phyloP scores from a whole-genome alignment of 495 filamentous ascomycete genomes.

The Aspergillus sparsus region DNA sequence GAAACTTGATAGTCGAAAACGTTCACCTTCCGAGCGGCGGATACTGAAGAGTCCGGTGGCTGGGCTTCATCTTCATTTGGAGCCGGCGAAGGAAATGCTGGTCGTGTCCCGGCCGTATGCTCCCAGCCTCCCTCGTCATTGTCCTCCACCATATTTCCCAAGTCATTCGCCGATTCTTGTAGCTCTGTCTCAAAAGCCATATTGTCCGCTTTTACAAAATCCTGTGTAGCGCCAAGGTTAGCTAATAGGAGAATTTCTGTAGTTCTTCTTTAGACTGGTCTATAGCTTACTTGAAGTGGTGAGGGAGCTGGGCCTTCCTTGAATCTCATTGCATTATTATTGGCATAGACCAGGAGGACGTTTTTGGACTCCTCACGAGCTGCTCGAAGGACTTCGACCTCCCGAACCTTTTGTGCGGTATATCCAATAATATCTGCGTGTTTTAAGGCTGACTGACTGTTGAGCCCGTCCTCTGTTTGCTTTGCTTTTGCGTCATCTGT shows the following conservation, averaged over 20 bases:
- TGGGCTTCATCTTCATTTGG: constrained; percentile 8
- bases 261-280: neutral
- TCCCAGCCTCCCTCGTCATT: constrained; percentile 6
- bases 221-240: constrained; percentile 30
- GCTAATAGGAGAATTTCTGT: neutral
- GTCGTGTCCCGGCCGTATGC: constrained; percentile 9
- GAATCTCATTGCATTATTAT: constrained; percentile 42
- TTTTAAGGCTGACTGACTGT: constrained; percentile 21
- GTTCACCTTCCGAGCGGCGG: constrained; percentile 33
- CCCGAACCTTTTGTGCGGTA: constrained; percentile 47
- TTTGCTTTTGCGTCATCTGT: constrained; percentile 47
- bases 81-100: constrained; percentile 16
- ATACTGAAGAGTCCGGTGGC: neutral
- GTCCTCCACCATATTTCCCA: neutral
- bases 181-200: constrained; percentile 48
- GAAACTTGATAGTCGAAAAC: constrained; percentile 48
- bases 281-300: constrained; percentile 42
- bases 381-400: constrained; percentile 53
- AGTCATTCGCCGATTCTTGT: constrained; percentile 20
- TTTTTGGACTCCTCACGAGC: constrained; percentile 51
- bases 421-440: constrained; percentile 47
- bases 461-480: constrained; percentile 33
- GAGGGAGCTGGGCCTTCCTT: constrained; percentile 34
- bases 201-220: constrained; percentile 52
- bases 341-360: constrained; percentile 55